Base-by-base conservation (phyloP, 148 eudicot genomes). In the Amaranthus palmeri region DNA sequence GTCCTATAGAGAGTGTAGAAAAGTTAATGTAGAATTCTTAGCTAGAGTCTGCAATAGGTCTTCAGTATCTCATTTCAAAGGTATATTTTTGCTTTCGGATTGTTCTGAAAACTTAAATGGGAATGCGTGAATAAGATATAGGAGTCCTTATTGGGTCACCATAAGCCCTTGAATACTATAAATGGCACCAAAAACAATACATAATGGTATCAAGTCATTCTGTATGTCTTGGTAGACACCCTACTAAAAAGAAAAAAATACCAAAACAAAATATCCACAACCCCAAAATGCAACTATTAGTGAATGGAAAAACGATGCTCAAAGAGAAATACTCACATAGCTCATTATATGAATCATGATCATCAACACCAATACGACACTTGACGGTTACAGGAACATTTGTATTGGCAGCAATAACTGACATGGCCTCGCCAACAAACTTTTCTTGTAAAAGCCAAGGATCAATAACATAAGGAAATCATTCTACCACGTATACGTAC, bases 401-500 rank as follows among this genome's bases (percentile, higher is more conserved):
- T 66, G 97, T 80, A 69, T 95, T 91, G 69, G 96, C 93, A 74
- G 99, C 91, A 75, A 95, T 95, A 73, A 90, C 96, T 66, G 93
- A 84, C 99, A 95, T 95, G 40, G 99, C 96, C 87, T 91, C 83
- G n/a, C 93, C 99, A 78, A 91, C 97, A 77, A 95, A 95, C 97
- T 95, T 92, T 78, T 88, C 90, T 88, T 81, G 80, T 74, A 83
- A 82, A 84, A 48, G 74, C 70, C 72, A 82, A 46, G 72, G 49
- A 68, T 12, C 49, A 14, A 42, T 51, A 18, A 71, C 58, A 71
- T 87, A 63, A 84, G 86, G 70, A 55, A 73, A 65, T 50, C 65
- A 68, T 67, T 61, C 67, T 41, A 69, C n/a, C 40, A 58, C 81
- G 62, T 48, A 59, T 63, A 25, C 11, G 61, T 60, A 69, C 17